These are phyloP conservation scores for Candida sp. DNA, from an alignment of 1,139 yeast genomes.

Conservation along the genomic window DNA sequence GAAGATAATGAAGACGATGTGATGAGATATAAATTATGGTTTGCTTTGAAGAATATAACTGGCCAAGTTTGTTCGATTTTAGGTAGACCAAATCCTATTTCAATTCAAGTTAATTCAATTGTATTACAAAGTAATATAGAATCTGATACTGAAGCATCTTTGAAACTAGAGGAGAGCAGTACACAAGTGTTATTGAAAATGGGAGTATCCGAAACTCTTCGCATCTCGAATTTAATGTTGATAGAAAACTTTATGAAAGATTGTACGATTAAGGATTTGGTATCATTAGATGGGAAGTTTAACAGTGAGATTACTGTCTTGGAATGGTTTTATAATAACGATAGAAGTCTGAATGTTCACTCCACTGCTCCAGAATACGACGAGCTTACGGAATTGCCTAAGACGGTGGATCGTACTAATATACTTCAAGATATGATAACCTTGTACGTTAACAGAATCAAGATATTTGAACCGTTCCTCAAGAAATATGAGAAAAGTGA, in stretches of 20 bases:
- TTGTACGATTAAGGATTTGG: constrained; percentile 36
- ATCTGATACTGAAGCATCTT: constrained; percentile 9
- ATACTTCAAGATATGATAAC: constrained; percentile 43
- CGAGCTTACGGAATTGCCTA: constrained; percentile 19
- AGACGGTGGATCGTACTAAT: constrained; percentile 30
- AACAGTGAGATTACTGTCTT: constrained; percentile 36
- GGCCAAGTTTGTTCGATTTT: constrained; percentile 50
- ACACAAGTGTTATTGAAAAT: constrained; percentile 35
- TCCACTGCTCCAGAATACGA: constrained; percentile 11
- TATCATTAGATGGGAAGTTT: constrained; percentile 37
- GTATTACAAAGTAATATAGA: constrained; percentile 22
- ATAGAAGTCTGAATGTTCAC: neutral
- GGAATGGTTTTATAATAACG: constrained; percentile 10
- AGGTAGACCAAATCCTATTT: constrained; percentile 56
- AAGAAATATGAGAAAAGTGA: constrained; percentile 32
- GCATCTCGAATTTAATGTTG: constrained; percentile 47
- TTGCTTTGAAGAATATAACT: constrained; percentile 43
- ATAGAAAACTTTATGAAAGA: constrained; percentile 52
- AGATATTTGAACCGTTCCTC: constrained; percentile 50
- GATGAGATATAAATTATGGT: constrained; percentile 44
- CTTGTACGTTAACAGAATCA: constrained; percentile 47
- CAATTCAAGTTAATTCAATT: constrained; percentile 43
- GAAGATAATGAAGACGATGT: constrained; percentile 30
- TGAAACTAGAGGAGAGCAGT: constrained; percentile 20
- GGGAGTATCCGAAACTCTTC: constrained; percentile 48